A percentile compares a stretch with the other conserved stretches of the same genome.
Evolutionary conservation across 2,329 filamentous ascomycete species (phyloP).

Genomic region (Claviceps spartinae): DNA sequence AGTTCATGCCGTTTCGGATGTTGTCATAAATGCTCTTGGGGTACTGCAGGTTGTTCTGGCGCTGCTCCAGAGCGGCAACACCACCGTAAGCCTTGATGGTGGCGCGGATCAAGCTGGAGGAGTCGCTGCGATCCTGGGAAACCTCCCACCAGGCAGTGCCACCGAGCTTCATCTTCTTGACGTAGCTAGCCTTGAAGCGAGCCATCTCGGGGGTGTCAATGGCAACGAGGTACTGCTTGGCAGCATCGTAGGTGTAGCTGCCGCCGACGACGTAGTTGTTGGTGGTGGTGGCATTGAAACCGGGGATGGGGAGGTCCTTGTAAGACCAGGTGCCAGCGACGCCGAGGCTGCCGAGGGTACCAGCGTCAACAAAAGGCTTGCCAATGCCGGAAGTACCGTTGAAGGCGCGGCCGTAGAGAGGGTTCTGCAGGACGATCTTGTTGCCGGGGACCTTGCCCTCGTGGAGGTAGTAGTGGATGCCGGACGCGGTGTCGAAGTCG

Average conservation of each 20-base stretch:
- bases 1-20: constrained; percentile 14
- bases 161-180: constrained; percentile 46
- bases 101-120: constrained; percentile 43
- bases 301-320: constrained; percentile 51
- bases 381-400: constrained; percentile 54
- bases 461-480: constrained; percentile 38
- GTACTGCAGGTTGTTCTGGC: constrained; percentile 5
- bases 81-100: not conserved
- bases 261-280: constrained; percentile 43
- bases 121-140: constrained; percentile 44
- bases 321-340: constrained; percentile 60
- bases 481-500: constrained; percentile 53
- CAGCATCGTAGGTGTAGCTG: constrained; percentile 57
- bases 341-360: constrained; percentile 31
- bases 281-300: constrained; percentile 32
- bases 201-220: constrained; percentile 53
- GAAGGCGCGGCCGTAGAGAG: constrained; percentile 67
- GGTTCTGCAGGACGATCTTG: constrained; percentile 65
- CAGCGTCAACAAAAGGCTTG: constrained; percentile 46
- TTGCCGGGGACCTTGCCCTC: constrained; percentile 37
- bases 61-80: not conserved
- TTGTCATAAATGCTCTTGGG: constrained; percentile 39
- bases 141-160: constrained; percentile 81
- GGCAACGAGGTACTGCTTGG: constrained; percentile 47
- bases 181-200: constrained; percentile 47